Evolutionary conservation across 768 basidiomycete species (phyloP), one percentile per base, ranked within the genome.

Genomic region (Coprinellus aureogranulatus): DNA sequence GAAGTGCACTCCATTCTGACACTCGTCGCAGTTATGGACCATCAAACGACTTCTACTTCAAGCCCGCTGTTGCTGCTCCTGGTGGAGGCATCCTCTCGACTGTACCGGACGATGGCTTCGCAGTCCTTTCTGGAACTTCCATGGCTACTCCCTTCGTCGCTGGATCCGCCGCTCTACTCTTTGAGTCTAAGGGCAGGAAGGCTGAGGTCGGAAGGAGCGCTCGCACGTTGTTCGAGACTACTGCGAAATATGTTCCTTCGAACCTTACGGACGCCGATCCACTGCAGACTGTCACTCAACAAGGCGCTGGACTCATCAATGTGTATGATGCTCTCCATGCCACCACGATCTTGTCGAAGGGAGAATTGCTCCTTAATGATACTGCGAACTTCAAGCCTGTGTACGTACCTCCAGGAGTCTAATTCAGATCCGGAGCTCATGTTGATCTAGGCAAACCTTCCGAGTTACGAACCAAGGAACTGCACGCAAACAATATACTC

Each of bases 281-380:
- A 2, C 63, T 81, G 26, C 80, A 83, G 61, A 83, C 81, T 16
- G 68, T 77, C 8, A 75, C 80, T 0, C 79, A 81, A 56, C 81
- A 82, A 61, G 84, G 84, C 42, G 78, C 81, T 11, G 84, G 84
- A 12, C 63, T 86, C 48, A 72, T 88, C 54, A 74, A 88, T 57
- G 81, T 83, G 12, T 83, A 78, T 66, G 75, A 81, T 54, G 86
- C 87, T 0, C 72, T 88, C 46, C 75, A 80, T 52, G 71, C 79
- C 4, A 78, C 75, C 0, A 80, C 84, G 3, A 65, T 81, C 39
- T 69, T 88, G 26, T 76, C 79, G 4, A 85, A 84, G 4, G 76
- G 78, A 14, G 80, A 86, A 63, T 71, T 88, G n/a, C 61, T 82
- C 37, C 68, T 87, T 40, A 89, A 89, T 60, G 87, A 88, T 65